Conservation (phyloP, 345 rosid genomes). For the Populus tremula region DNA sequence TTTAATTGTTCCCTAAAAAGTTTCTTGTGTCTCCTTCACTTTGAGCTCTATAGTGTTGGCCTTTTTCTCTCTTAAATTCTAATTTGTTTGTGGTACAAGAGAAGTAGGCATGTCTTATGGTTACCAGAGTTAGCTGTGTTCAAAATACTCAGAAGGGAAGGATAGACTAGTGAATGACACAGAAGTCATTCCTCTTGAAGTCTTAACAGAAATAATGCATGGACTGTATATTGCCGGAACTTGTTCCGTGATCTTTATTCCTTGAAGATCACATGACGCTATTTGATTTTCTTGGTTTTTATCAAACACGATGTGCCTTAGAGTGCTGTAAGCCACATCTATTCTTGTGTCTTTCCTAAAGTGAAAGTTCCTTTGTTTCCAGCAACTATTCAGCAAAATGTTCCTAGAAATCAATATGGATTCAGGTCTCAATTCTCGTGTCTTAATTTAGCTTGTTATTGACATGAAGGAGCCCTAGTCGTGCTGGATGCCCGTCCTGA, state of each 20-base stretch:
- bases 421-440: neutral
- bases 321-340: neutral
- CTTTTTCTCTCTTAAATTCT: neutral
- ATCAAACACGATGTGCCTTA: neutral
- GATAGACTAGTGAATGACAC: neutral
- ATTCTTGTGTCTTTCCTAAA: neutral
- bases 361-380: neutral
- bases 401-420: neutral
- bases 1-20: too few species aligned
- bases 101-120: neutral
- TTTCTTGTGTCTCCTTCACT: neutral
- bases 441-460: slow-evolving; percentile 6
- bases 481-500: slow-evolving; percentile 82
- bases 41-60: neutral
- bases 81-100: neutral
- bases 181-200: neutral
- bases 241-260: neutral
- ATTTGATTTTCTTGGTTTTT: neutral
- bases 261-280: neutral
- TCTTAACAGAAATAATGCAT: neutral
- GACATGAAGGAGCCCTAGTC: slow-evolving; percentile 60
- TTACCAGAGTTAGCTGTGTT: too few species aligned
- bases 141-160: neutral
- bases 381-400: neutral
- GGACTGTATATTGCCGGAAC: neutral